Evolutionary conservation across 1,284 basidiomycete genomes (phyloP).

Genomic region (Microbotryum scabiosae): DNA sequence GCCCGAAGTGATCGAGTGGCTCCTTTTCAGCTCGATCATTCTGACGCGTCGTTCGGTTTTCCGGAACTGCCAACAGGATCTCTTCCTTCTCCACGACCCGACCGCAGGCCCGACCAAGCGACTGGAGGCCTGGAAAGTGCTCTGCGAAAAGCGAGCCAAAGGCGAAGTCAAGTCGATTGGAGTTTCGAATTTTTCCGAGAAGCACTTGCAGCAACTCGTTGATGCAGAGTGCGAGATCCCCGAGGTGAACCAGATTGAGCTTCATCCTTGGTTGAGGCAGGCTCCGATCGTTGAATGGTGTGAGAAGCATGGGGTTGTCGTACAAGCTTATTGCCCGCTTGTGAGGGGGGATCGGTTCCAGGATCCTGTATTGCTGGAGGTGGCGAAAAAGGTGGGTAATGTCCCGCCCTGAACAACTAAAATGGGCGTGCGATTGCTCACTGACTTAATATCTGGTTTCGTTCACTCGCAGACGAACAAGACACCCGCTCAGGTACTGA

Average conservation of each 20-base stretch:
- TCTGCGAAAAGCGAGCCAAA: slow-evolving; percentile 51
- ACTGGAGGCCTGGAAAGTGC: slow-evolving; percentile 55
- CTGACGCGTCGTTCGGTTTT: background rate
- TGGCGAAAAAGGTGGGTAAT: slow-evolving; percentile 51
- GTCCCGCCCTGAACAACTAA: background rate
- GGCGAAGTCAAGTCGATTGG: slow-evolving; percentile 64
- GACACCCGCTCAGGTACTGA: slow-evolving; percentile 60
- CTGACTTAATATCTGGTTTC: background rate
- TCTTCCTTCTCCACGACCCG: slow-evolving; percentile 69
- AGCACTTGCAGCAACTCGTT: slow-evolving; percentile 67
- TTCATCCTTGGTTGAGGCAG: slow-evolving; percentile 78
- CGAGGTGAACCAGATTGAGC: slow-evolving; percentile 64
- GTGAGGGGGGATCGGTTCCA: slow-evolving; percentile 53
- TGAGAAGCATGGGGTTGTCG: slow-evolving; percentile 54
- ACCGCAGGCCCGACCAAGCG: slow-evolving; percentile 53
- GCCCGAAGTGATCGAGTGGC: too few species aligned
- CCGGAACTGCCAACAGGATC: slow-evolving; percentile 42
- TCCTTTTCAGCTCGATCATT: slow-evolving; percentile 45
- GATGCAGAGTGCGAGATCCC: slow-evolving; percentile 54
- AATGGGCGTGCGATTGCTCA: background rate
- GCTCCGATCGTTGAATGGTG: slow-evolving; percentile 69
- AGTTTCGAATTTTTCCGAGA: slow-evolving; percentile 62
- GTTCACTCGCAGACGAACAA: slow-evolving; percentile 49
- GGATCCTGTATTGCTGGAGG: slow-evolving; percentile 48
- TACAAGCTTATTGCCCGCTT: slow-evolving; percentile 64